phyloP scores from a whole-genome alignment of 2,329 filamentous ascomycete genomes.

The Xylariomycetidae sp. region DNA sequence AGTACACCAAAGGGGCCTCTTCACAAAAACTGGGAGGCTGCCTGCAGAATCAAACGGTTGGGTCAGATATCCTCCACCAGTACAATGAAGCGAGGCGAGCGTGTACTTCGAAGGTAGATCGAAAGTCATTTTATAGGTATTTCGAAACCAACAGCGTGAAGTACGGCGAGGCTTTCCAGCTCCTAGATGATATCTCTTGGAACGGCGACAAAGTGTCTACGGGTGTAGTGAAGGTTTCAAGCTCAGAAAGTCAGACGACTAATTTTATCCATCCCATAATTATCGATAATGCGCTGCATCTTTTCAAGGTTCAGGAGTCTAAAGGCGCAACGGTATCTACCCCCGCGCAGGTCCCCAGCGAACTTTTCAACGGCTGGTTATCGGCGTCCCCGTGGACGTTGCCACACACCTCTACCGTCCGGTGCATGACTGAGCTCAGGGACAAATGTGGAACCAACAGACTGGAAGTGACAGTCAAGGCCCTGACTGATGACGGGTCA shows the following conservation, averaged over 20 bases:
- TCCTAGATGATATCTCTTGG: conserved; percentile 26
- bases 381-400: conserved; percentile 27
- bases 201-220: conserved; percentile 19
- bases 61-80: conserved; percentile 6
- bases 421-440: conserved; percentile 20
- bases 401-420: conserved; percentile 20
- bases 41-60: conserved; percentile 9
- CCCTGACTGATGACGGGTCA: conserved; percentile 24
- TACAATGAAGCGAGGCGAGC: conserved; percentile 11
- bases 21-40: conserved; percentile 12
- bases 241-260: conserved; percentile 13
- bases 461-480: conserved; percentile 23
- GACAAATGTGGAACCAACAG: too few relatives aligned
- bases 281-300: conserved; percentile 31
- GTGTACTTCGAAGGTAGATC: conserved; percentile 21
- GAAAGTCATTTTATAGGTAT: conserved; percentile 24
- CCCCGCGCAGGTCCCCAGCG: conserved; percentile 25
- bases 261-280: conserved; percentile 32
- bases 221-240: conserved; percentile 18
- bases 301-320: conserved; percentile 20
- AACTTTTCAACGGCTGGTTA: conserved; percentile 28
- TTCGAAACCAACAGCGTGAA: conserved; percentile 21
- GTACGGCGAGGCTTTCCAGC: conserved; percentile 27
- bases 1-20: conserved; percentile 18
- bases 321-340: conserved; percentile 11